Evolutionary conservation across 2,329 filamentous ascomycete genomes (phyloP), one percentile per base, ranked within the genome.

Genomic region (Fusarium zealandicum): DNA sequence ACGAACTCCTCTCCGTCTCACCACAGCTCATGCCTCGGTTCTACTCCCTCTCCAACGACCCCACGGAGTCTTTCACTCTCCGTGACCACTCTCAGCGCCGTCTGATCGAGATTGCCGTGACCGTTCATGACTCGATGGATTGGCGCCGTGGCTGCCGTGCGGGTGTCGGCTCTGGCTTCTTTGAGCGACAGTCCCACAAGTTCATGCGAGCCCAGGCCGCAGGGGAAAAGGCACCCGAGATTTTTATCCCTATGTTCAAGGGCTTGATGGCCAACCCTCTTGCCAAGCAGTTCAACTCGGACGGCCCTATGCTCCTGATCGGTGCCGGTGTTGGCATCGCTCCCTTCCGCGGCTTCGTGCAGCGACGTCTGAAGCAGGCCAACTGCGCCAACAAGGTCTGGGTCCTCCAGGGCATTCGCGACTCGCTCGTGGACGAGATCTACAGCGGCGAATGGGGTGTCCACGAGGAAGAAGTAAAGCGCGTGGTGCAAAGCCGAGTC

Each of bases 371-470:
- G 51, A 93, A 93, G 81, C 95, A 92, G 58, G 93, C 93, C 70
- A 97, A 96, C 76, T 96, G 93, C 70, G 92, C 92, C 59, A 97
- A 97, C 81, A 97, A 97, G 78, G 93, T 97, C 67, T 97, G 93
- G 93, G 90, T 97, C 38, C 84, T 97, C 37, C 93, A 97, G 76
- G 93, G 93, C 32, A 87, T 96, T 38, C 89, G 93, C n/a, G 95
- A 99, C 76, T 92, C 90, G 20, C 85, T 96, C 35, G 85, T 98
- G 17, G 95, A 99, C 70, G 95, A 99, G 76, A 87, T 99, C 33
- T 99, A 99, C 79, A 91, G 88, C 53, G 95, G 95, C 65, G 95
- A 99, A 73, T 96, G 96, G 84, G 95, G 95, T 42, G 91, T 95
- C 2, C 90, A 96, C 68, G 93, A 97, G 71, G 86, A 90, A 45